Conservation (phyloP, 768 basidiomycete species). For the Neoboletus subvelutipes region DNA sequence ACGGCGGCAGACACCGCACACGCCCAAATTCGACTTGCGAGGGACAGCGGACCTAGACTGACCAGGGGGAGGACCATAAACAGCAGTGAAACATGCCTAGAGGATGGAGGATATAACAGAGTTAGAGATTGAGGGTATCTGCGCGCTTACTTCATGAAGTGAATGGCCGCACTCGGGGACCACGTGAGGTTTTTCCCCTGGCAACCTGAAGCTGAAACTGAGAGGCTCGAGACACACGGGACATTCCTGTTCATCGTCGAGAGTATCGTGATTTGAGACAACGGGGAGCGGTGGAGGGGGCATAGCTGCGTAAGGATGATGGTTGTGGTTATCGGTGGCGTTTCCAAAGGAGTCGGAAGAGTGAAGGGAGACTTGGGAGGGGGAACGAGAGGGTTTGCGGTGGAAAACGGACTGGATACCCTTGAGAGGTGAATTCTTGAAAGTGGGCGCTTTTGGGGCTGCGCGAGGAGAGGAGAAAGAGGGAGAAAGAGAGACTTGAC, state of each 20-base stretch:
- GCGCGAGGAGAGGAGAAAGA: constrained; percentile 42
- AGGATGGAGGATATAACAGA: constrained; percentile 6
- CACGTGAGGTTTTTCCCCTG: constrained; percentile 96
- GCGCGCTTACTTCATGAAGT: constrained; percentile 74
- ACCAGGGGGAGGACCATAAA: constrained; percentile 84
- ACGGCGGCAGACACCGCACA: constrained; percentile 94
- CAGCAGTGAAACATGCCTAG: constrained; percentile 94
- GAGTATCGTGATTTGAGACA: constrained; percentile 59
- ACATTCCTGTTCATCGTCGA: constrained; percentile 86
- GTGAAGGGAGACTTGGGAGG: constrained; percentile 51
- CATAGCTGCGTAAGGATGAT: constrained; percentile 61
- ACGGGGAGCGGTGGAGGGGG: constrained; percentile 68
- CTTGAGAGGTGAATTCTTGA: constrained; percentile 39
- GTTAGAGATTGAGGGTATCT: neutral
- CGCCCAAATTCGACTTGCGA: constrained; percentile 79
- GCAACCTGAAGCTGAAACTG: constrained; percentile 87
- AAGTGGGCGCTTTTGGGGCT: constrained; percentile 21
- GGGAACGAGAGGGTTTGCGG: constrained; percentile 41
- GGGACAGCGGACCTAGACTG: constrained; percentile 54
- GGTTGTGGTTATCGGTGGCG: constrained; percentile 34
- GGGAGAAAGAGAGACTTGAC: constrained; percentile 41
- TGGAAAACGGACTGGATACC: constrained; percentile 54
- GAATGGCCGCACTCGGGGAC: constrained; percentile 98
- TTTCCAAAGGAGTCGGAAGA: constrained; percentile 44
- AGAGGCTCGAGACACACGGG: constrained; percentile 97